Evolutionary conservation across 768 basidiomycete species (phyloP).

Genomic region (Tulasnella sp.): DNA sequence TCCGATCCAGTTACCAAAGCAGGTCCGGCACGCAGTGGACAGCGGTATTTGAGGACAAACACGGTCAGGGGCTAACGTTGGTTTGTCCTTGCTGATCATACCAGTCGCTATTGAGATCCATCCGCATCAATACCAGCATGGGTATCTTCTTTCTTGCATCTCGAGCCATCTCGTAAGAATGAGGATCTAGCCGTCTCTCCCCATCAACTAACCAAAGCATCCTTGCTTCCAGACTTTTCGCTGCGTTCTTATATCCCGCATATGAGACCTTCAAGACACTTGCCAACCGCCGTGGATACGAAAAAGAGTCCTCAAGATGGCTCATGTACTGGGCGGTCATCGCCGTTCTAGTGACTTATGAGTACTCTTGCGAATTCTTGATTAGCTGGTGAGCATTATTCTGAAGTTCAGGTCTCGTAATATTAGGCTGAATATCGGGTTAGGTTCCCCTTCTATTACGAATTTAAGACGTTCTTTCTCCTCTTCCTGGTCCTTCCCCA

Average conservation of each 20-base stretch:
- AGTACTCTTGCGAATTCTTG: conserved; percentile 78
- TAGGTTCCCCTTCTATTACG: conserved; percentile 85
- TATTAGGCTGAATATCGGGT: background rate
- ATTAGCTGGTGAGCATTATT: conserved; percentile 59
- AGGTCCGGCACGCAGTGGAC: too few relatives aligned
- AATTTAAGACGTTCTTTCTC: conserved; percentile 71
- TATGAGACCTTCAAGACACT: conserved; percentile 94
- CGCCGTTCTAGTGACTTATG: conserved; percentile 56
- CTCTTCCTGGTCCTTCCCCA: conserved; percentile 87
- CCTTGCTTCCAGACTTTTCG: conserved; percentile 33
- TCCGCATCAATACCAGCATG: background rate
- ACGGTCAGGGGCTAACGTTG: too few relatives aligned
- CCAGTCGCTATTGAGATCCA: background rate
- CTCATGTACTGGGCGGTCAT: conserved; percentile 78
- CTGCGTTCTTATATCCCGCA: conserved; percentile 81
- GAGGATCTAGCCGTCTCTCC: background rate
- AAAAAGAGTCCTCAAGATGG: conserved; percentile 83
- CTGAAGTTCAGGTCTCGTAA: background rate
- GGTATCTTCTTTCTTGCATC: conserved; percentile 1
- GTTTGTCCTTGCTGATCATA: too few relatives aligned
- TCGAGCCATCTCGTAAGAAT: conserved; percentile 5
- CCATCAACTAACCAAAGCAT: background rate
- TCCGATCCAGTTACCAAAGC: too few relatives aligned
- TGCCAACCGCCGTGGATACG: conserved; percentile 70
- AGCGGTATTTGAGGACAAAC: too few relatives aligned